Percentiles rank a stretch among this genome's conserved stretches.
phyloP scores from a whole-genome alignment of 2,329 filamentous ascomycete genomes.

The Pleochaeta shiraiana region DNA sequence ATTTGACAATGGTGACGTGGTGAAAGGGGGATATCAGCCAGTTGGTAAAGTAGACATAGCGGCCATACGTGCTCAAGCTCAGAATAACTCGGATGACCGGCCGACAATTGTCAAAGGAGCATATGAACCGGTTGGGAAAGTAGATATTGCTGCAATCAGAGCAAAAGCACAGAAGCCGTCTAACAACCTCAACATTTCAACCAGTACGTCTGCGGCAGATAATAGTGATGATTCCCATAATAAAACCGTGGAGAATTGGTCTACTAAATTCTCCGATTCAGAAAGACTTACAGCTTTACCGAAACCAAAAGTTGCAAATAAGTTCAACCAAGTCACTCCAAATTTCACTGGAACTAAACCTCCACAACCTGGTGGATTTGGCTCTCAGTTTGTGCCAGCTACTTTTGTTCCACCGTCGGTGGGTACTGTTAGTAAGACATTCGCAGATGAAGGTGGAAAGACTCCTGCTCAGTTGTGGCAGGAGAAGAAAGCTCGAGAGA shows the following conservation, averaged over 20 bases:
- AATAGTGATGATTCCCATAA: conserved; percentile 23
- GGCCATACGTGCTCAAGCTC: conserved; percentile 58
- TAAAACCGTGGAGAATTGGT: conserved; percentile 41
- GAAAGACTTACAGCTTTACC: conserved; percentile 72
- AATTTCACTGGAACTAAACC: conserved; percentile 77
- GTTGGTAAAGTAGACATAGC: conserved; percentile 96
- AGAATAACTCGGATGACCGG: conserved; percentile 49
- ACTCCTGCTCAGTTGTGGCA: conserved; percentile 95
- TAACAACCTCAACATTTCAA: conserved; percentile 19
- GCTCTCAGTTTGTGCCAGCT: conserved; percentile 37
- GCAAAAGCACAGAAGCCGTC: conserved; percentile 51
- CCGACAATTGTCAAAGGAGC: conserved; percentile 75
- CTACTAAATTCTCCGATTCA: conserved; percentile 47
- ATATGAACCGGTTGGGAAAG: conserved; percentile 89
- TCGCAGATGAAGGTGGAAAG: conserved; percentile 87
- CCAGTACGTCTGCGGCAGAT: conserved; percentile 20
- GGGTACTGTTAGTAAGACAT: conserved; percentile 70
- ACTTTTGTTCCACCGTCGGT: conserved; percentile 35
- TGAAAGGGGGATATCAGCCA: conserved; percentile 77
- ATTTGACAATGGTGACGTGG: conserved; percentile 37
- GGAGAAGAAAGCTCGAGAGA: conserved; percentile 79
- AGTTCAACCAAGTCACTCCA: conserved; percentile 47
- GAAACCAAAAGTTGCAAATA: conserved; percentile 88
- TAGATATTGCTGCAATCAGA: conserved; percentile 88
- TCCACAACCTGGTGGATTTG: conserved; percentile 48